Evolutionary conservation across 2,329 filamentous ascomycete species (phyloP), one percentile per base, ranked within the genome.

Genomic region (Thyridium curvatum): DNA sequence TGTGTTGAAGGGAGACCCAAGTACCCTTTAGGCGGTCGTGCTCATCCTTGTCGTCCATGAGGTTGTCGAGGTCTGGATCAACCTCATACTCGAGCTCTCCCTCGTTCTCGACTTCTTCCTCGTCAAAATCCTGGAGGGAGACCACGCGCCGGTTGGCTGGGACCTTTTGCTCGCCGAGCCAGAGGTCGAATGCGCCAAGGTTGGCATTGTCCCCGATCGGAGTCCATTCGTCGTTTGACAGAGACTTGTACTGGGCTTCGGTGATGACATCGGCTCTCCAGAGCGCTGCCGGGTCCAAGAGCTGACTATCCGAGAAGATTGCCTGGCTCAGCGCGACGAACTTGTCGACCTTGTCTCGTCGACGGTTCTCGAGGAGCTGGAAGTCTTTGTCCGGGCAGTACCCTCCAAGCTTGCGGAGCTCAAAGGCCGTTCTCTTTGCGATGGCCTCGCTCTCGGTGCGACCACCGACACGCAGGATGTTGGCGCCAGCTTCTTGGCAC

Each of bases 361-460:
- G 54, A 5, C 48, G 42, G 3, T 46, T 35, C 30, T 64, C 58
- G 3, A 60, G 44, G 0, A 41, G 41, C 16, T 41, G 49, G 35
- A 47, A 55, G 26, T 53, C 47, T 13, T 34, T 46, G 16, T 58
- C 55, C 2, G 9, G 28, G 16, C 13, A 42, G 3, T 45, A 35
- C 29, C 48, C 52, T 1, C 47, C 51, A 3, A 44, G 48, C 31
- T 47, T 43, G 14, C 74, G 72, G 2, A 89, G 60, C 41, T 82
- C 74, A 53, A 69, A 87, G 3, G 94, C 52, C 0, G 79, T 88
- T 12, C 78, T 72, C 38, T 75, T 66, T 43, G 78, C 78, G 47
- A 94, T 81, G 1, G 72, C 69, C 1, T 67, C 61, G 43, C 86
- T 82, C 37, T 77, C 74, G 14, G 83, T 86, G 21, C 84, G 74